Conservation (phyloP, 2,329 filamentous ascomycete species). For the Chalaropsis ovoidea region DNA sequence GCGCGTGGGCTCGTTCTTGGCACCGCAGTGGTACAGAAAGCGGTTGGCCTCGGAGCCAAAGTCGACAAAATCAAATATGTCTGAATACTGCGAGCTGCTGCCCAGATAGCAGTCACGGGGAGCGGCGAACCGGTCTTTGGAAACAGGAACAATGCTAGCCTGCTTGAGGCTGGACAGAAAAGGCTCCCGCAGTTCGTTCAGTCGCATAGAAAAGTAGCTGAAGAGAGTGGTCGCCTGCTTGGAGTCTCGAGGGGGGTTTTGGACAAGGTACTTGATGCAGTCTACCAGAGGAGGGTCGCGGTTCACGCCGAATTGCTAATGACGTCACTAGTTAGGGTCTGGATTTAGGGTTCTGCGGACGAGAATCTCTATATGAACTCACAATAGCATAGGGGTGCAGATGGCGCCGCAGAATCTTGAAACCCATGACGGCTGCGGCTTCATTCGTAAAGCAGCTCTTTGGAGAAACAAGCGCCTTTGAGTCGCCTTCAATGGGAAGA, state of each 20-base stretch:
- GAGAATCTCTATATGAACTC: slow-evolving; percentile 29
- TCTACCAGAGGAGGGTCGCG: slow-evolving; percentile 66
- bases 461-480: slow-evolving; percentile 57
- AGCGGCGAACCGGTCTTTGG: slow-evolving; percentile 20
- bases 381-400: slow-evolving; percentile 64
- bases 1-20: slow-evolving; percentile 82
- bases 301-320: slow-evolving; percentile 70
- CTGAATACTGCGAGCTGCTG: slow-evolving; percentile 56
- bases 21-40: slow-evolving; percentile 80
- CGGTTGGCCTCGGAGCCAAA: slow-evolving; percentile 80
- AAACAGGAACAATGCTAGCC: slow-evolving; percentile 62
- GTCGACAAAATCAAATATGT: slow-evolving; percentile 95
- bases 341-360: not conserved
- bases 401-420: slow-evolving; percentile 63
- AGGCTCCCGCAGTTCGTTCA: slow-evolving; percentile 59
- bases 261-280: slow-evolving; percentile 64
- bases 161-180: slow-evolving; percentile 51
- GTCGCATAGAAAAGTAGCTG: slow-evolving; percentile 68
- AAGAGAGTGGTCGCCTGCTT: slow-evolving; percentile 63
- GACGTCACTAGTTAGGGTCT: slow-evolving; percentile 1
- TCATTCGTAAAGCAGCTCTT: slow-evolving; percentile 74
- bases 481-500: slow-evolving; percentile 62
- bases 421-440: slow-evolving; percentile 65
- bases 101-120: slow-evolving; percentile 55
- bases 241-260: slow-evolving; percentile 58